phyloP scores from a whole-genome alignment of 139 green algal species.

The Pleodorina starrii region DNA sequence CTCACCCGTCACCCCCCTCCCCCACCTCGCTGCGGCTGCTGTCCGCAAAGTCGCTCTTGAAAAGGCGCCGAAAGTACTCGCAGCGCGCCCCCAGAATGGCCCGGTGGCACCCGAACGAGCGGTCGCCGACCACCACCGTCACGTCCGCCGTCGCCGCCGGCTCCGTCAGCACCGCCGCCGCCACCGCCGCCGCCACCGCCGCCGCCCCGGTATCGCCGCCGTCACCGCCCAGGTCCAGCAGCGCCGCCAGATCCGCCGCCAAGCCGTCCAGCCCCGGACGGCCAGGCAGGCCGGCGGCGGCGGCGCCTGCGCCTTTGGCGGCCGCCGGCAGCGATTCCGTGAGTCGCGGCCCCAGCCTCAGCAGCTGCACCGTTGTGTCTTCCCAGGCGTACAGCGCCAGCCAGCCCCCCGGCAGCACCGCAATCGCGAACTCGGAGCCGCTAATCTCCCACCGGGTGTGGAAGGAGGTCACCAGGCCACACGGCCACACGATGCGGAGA shows the following conservation, averaged over 20 bases:
- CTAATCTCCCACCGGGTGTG: not conserved
- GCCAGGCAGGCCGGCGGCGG: not conserved
- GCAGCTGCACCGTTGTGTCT: not conserved
- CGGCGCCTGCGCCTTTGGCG: not conserved
- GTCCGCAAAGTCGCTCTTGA: slow-evolving; percentile 11
- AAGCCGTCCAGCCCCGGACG: not conserved
- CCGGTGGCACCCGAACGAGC: not conserved
- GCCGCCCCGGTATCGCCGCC: too few species aligned
- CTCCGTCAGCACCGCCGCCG: not conserved
- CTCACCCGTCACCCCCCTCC: too few species aligned
- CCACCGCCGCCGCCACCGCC: not conserved
- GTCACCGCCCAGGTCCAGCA: not conserved
- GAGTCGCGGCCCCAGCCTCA: not conserved
- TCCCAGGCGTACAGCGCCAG: not conserved
- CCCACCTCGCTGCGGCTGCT: slow-evolving; percentile 7
- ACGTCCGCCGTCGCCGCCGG: not conserved
- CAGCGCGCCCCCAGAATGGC: slow-evolving; percentile 12
- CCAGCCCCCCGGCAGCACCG: not conserved
- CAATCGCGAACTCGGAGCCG: not conserved
- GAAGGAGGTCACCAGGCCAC: slow-evolving; percentile 7
- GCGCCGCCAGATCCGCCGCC: not conserved
- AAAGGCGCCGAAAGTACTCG: slow-evolving; percentile 24
- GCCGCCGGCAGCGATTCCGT: not conserved
- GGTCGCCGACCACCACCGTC: not conserved
- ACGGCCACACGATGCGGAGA: not conserved